Evolutionary conservation across 148 eudicot species (phyloP), one percentile per base, ranked within the genome.

Genomic region (Cornus suecica): DNA sequence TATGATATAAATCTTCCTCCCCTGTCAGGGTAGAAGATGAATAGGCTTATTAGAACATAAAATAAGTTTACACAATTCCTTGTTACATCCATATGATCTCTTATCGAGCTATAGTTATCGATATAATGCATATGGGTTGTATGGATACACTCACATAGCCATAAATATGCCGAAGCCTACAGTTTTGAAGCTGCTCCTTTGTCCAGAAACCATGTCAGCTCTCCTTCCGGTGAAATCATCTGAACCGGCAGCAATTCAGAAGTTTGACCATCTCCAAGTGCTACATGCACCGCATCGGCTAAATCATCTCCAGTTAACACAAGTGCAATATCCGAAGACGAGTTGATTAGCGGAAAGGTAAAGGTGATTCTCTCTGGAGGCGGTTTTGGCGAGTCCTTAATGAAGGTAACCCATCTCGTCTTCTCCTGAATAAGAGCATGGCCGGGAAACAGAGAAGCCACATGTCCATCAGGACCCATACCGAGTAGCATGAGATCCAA

Each of bases 401-500:
- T 87, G 83, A 76, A 87, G 54, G 89, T 80, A n/a, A 91, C 97
- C 94, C 90, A 88, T 28, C 79, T 79, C 61, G 83, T 56, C 27
- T 75, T 82, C 72, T 91, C 94, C 3, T 86, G 67, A 9, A 86
- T 62, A 4, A 86, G 94, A 13, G 85, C 83, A 60, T 84, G 93
- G 18, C 84, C 83, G 2, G 92, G 92, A 77, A 91, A 91, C 2
- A 91, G 65, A 24, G 97, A 91, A 7, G 92, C 97, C 37, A 92
- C 91, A 24, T 92, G 97, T 18, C 97, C 92, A 34, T 90, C 92
- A 0, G 92, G 94, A 13, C 97, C 97, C 94, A 90, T 90, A 1
- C 97, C 97, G 3, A 92, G 78, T 28, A 92, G 85, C 90, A 84
- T 80, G 34, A 84, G 88, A 72, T 92, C 94, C 66, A 90, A 90